Conservation (phyloP, 305 asterid genomes). For the Solanum aculeatissimum region DNA sequence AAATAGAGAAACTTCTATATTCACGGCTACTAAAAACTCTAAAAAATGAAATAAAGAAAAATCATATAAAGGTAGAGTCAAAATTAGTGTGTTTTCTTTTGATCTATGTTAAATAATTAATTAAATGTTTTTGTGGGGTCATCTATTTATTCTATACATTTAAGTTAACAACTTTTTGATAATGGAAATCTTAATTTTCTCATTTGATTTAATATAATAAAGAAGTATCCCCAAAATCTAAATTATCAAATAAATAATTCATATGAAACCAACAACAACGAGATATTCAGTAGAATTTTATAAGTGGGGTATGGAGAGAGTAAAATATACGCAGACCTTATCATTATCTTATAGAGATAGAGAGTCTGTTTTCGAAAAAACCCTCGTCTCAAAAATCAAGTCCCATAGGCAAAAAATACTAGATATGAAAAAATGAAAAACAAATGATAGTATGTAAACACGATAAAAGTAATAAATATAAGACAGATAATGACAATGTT, state of each 20-base stretch:
- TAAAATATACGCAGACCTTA: too few relatives aligned
- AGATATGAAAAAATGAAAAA: too few relatives aligned
- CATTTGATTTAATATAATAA: not conserved
- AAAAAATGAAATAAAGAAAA: not conserved
- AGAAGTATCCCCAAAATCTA: not conserved
- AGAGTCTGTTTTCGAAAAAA: too few relatives aligned
- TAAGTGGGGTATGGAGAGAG: too few relatives aligned
- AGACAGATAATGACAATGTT: too few relatives aligned
- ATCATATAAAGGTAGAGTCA: not conserved
- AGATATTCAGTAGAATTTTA: too few relatives aligned
- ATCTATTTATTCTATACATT: not conserved
- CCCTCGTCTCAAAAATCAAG: too few relatives aligned
- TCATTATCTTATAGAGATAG: too few relatives aligned
- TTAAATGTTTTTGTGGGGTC: not conserved
- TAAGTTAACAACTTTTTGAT: not conserved
- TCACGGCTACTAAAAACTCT: not conserved
- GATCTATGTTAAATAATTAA: not conserved
- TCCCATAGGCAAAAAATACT: too few relatives aligned
- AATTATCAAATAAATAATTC: not conserved
- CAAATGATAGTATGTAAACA: too few relatives aligned
- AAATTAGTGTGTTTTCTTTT: not conserved
- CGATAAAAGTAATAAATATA: too few relatives aligned
- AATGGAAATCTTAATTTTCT: not conserved
- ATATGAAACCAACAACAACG: not conserved
- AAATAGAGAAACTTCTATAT: not conserved